These are phyloP conservation scores for Ophiocordyceps camponoti-floridani DNA, from an alignment of 2,329 filamentous ascomycete genomes.

Conservation along the genomic window DNA sequence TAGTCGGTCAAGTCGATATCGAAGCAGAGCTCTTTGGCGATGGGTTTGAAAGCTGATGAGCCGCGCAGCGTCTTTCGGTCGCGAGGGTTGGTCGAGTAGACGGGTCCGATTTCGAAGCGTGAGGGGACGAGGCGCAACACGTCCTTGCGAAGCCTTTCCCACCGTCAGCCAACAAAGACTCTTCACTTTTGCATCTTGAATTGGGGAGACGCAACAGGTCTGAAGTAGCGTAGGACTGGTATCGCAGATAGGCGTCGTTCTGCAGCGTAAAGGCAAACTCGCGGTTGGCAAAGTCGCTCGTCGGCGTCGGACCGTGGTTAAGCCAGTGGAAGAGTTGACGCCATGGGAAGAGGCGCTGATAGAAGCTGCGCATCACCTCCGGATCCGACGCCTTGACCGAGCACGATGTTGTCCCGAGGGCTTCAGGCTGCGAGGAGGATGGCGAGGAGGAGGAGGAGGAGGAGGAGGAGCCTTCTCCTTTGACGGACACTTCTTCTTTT, in stretches of 20 bases:
- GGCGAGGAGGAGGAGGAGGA: slow-evolving; percentile 20
- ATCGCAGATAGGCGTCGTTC: slow-evolving; percentile 82
- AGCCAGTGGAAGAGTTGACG: slow-evolving; percentile 93
- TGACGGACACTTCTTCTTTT: slow-evolving; percentile 9
- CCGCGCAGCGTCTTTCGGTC: slow-evolving; percentile 80
- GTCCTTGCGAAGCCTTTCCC: slow-evolving; percentile 65
- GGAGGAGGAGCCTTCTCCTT: too few species aligned
- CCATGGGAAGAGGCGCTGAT: slow-evolving; percentile 90
- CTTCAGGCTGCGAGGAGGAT: slow-evolving; percentile 9
- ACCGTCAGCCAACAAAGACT: not conserved
- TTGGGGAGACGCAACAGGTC: slow-evolving; percentile 27
- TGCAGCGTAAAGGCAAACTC: slow-evolving; percentile 94
- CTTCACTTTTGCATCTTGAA: too few species aligned
- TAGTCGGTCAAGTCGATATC: slow-evolving; percentile 99
- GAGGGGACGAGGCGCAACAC: slow-evolving; percentile 75
- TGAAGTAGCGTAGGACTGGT: slow-evolving; percentile 48
- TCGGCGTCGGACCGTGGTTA: slow-evolving; percentile 76
- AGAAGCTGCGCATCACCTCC: slow-evolving; percentile 82
- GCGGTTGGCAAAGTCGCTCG: slow-evolving; percentile 76
- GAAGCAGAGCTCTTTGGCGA: slow-evolving; percentile 90
- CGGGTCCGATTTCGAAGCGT: slow-evolving; percentile 96
- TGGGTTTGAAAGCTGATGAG: slow-evolving; percentile 62
- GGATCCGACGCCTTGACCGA: slow-evolving; percentile 45
- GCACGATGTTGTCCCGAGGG: not conserved
- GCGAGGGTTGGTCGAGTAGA: slow-evolving; percentile 84